Conservation (phyloP, 176 grass and related monocot genomes). For the Ensete ventricosum region DNA sequence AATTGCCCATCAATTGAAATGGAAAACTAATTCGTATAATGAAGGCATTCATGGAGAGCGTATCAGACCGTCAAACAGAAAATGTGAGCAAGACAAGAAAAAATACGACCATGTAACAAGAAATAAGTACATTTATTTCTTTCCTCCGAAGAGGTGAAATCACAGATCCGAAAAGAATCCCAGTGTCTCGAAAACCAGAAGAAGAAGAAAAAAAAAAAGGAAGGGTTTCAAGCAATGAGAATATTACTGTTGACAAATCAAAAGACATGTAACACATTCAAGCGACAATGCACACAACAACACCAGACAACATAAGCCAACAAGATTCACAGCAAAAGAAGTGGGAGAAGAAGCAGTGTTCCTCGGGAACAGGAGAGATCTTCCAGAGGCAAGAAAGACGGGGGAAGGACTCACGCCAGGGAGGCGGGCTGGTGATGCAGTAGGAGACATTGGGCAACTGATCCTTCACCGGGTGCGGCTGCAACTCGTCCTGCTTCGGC, state of each 20-base stretch:
- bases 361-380: background rate
- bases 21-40: too few relatives aligned
- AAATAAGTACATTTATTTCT: too few relatives aligned
- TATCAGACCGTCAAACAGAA: background rate
- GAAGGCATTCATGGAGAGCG: too few relatives aligned
- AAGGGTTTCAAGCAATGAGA: background rate
- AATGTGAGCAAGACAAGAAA: background rate
- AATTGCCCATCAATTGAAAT: background rate
- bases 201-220: background rate
- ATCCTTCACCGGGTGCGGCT: constrained; percentile 90
- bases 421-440: constrained; percentile 96
- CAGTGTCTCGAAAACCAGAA: background rate
- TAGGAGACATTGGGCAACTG: constrained; percentile 78
- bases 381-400: too few relatives aligned
- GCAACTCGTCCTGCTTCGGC: constrained; percentile 90
- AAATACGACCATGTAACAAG: background rate
- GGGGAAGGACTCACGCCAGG: constrained; percentile 62
- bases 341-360: background rate
- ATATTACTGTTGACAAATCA: background rate
- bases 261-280: too few relatives aligned
- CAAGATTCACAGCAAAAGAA: background rate
- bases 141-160: background rate
- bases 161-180: background rate
- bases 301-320: background rate
- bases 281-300: background rate